A percentile compares a stretch with the other conserved stretches of the same genome.
These are phyloP conservation scores for Fraxinus platypoda DNA, from an alignment of 305 asterid genomes.

Conservation along the genomic window DNA sequence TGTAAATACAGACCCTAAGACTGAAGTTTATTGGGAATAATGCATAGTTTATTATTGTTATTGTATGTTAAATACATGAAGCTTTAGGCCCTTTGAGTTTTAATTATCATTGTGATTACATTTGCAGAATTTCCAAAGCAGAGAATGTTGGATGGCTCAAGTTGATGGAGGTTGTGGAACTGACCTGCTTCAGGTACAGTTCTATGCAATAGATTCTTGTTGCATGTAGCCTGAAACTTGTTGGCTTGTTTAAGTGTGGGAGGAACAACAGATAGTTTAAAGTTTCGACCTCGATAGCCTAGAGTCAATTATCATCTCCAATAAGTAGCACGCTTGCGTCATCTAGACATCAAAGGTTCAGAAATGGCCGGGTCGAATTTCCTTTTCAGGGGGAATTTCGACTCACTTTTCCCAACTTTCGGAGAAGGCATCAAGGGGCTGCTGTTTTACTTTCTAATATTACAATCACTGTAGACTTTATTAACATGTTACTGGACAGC, in stretches of 20 bases:
- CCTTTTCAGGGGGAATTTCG: neutral
- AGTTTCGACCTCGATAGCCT: neutral
- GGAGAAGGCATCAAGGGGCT: neutral
- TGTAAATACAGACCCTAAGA: neutral
- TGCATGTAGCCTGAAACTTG: neutral
- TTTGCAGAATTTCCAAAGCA: neutral
- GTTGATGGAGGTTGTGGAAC: constrained; percentile 6
- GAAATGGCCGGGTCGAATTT: neutral
- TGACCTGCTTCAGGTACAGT: neutral
- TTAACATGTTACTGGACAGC: neutral
- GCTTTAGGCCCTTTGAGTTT: neutral
- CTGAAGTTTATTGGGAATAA: neutral
- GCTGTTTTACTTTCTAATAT: neutral
- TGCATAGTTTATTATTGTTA: neutral
- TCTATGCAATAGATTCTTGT: neutral
- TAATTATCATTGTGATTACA: neutral
- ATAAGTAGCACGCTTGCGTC: neutral
- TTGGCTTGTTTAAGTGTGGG: neutral
- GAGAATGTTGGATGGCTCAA: neutral
- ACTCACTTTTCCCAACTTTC: neutral
- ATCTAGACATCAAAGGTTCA: neutral
- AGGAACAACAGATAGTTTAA: neutral
- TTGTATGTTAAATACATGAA: neutral
- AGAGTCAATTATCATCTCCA: neutral
- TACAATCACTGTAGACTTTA: neutral